Evolutionary conservation across 345 rosid species (phyloP).

Genomic region (Hibiscus tridactylites): DNA sequence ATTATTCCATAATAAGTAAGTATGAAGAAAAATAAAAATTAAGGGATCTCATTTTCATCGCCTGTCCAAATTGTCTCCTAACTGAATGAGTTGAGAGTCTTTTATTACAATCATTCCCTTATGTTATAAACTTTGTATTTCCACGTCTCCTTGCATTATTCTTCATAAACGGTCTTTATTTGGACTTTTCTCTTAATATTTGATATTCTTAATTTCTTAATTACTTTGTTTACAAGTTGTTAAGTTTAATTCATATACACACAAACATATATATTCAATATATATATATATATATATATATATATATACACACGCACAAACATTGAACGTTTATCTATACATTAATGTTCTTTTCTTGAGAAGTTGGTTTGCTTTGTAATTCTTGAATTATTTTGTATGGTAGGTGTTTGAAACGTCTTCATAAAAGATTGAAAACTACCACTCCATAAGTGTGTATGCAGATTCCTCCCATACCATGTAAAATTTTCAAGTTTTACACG

Average conservation of each 20-base stretch:
- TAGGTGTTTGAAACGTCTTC: not conserved
- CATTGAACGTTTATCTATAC: too few relatives aligned
- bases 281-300: too few relatives aligned
- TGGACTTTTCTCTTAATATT: not conserved
- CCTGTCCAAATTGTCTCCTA: constrained; percentile 33
- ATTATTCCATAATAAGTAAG: constrained; percentile 23
- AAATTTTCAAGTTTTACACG: not conserved
- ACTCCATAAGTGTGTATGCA: not conserved
- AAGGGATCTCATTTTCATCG: constrained; percentile 51
- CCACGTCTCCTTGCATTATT: constrained; percentile 3
- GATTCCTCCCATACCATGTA: too few relatives aligned
- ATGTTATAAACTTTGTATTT: constrained; percentile 1
- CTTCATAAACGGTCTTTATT: not conserved
- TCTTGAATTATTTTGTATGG: not conserved
- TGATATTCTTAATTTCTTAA: not conserved
- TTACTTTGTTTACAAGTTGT: not conserved
- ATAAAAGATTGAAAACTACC: not conserved
- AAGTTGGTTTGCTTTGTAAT: not conserved
- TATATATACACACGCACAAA: not conserved
- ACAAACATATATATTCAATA: too few relatives aligned
- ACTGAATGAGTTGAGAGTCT: constrained; percentile 28
- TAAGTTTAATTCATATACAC: not conserved
- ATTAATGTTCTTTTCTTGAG: not conserved
- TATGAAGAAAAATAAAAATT: constrained; percentile 30
- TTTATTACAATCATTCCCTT: constrained; percentile 30